A percentile compares a stretch with the other conserved stretches of the same genome.
These are phyloP conservation scores for Coniosporium tulheliwenetii DNA, from an alignment of 2,329 filamentous ascomycete genomes.

Conservation along the genomic window DNA sequence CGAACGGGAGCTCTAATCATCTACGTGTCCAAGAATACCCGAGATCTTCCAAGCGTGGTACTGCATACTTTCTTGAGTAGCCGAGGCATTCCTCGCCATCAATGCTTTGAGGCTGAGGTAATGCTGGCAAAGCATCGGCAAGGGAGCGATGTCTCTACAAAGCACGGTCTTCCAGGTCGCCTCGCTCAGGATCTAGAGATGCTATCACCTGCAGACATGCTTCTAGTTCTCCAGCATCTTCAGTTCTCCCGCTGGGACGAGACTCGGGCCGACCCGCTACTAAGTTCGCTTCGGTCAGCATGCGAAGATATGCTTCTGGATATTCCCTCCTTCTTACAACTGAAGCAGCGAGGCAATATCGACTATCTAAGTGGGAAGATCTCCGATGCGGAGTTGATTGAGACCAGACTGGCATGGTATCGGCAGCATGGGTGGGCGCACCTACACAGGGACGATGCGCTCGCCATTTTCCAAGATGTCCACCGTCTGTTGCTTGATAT, in stretches of 20 bases:
- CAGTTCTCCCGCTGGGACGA: constrained; percentile 8
- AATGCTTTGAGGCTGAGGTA: constrained; percentile 23
- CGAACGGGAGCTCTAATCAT: constrained; percentile 16
- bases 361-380: constrained; percentile 25
- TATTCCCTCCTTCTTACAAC: constrained; percentile 20
- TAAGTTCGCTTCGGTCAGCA: constrained; percentile 13
- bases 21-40: constrained; percentile 27
- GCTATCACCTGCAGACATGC: constrained; percentile 25
- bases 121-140: too few species aligned
- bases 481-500: constrained; percentile 5
- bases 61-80: constrained; percentile 30
- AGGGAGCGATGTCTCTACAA: too few species aligned
- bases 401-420: constrained; percentile 27
- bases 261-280: too few species aligned
- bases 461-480: constrained; percentile 23
- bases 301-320: constrained; percentile 20
- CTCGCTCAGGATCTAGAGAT: constrained; percentile 25
- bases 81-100: constrained; percentile 21
- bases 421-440: constrained; percentile 19
- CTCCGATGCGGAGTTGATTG: constrained; percentile 18
- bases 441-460: constrained; percentile 16
- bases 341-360: constrained; percentile 22
- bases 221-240: constrained; percentile 23
- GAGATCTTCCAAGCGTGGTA: constrained; percentile 25
- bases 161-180: constrained; percentile 14